Conservation (phyloP, 176 grass and related monocot species). For the Hyparrhenia diplandra region DNA sequence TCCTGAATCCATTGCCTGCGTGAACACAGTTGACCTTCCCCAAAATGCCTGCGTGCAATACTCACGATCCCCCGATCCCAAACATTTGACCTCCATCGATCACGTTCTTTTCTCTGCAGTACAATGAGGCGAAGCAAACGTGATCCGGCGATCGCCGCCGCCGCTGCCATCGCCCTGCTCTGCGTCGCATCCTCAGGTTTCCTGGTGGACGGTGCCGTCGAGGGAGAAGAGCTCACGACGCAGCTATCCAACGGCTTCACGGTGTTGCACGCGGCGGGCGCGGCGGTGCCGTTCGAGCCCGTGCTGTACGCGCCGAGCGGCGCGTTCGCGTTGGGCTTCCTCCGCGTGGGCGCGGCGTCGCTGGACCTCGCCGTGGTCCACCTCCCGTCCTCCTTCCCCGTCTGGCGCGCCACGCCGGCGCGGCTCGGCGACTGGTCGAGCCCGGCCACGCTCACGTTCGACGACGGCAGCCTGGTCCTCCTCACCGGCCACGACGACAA, state of each 20-base stretch:
- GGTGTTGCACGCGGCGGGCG: conserved; percentile 21
- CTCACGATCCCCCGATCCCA: neutral
- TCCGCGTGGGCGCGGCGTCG: conserved; percentile 35
- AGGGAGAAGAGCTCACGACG: neutral
- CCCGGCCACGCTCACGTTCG: conserved; percentile 55
- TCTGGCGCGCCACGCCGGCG: conserved; percentile 49
- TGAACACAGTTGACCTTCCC: conserved; percentile 22
- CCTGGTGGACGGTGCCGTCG: neutral
- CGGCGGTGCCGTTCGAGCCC: conserved; percentile 41
- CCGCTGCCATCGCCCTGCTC: neutral
- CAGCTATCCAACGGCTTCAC: conserved; percentile 48
- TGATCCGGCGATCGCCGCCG: conserved; percentile 28
- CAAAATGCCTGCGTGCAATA: neutral
- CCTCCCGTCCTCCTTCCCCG: conserved; percentile 44
- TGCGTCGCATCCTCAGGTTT: neutral
- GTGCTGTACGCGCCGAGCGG: conserved; percentile 40
- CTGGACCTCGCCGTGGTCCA: conserved; percentile 67
- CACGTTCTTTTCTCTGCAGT: neutral
- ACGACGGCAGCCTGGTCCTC: neutral
- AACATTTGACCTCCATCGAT: neutral
- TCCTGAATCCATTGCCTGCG: neutral
- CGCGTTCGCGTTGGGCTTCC: conserved; percentile 64
- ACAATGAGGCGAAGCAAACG: neutral
- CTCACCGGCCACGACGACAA: too few relatives aligned
- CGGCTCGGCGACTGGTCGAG: conserved; percentile 21